Evolutionary conservation across 2,329 filamentous ascomycete genomes (phyloP), one percentile per base, ranked within the genome.

Genomic region (Trichophyton verrucosum): DNA sequence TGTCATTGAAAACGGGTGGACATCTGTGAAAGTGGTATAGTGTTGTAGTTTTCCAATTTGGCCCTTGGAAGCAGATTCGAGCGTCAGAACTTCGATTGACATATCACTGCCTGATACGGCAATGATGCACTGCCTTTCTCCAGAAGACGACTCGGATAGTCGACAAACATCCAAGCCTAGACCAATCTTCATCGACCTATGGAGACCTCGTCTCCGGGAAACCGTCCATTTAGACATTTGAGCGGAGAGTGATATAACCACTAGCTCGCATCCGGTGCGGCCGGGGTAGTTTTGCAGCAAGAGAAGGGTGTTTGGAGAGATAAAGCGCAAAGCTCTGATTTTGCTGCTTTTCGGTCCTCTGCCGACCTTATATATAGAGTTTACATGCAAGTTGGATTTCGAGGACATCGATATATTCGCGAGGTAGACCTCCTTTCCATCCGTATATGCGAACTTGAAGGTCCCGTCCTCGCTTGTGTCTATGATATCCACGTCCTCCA

Each of bases 101-200:
- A 85, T 84, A 71, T 95, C 88, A 67, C 88, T 87, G 7, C 86
- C 87, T 2, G 88, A 88, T 13, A 95, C 84, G 5, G 91, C 91
- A 65, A 96, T 80, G 55, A 87, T 82, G 65, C 90, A 87, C 73
- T 96, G 90, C 55, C 86, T 82, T 62, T 87, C 84, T 59, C 82
- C 82, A 58, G 83, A 76, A 0, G 80, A 74, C 3, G 79, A 72
- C 5, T 82, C 76, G 8, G 82, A 80, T 8, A 96, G 80, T 61
- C 86, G 83, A 62, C 84, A 84, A 57, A 92, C 84, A 58, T 94
- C 88, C 58, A 97, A 79, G 8, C 87, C 87, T 0, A 89, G 87
- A 3, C 88, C 88, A 61, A 88, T 86, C 61, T 86, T 86, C 64
- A 94, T 82, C 60, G 80, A 80, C 60, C 79, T 81, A 15, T 88